Percentiles rank a stretch among this genome's conserved stretches.
These are phyloP conservation scores for Lentinula raphanica DNA, from an alignment of 768 basidiomycete species.

Conservation along the genomic window DNA sequence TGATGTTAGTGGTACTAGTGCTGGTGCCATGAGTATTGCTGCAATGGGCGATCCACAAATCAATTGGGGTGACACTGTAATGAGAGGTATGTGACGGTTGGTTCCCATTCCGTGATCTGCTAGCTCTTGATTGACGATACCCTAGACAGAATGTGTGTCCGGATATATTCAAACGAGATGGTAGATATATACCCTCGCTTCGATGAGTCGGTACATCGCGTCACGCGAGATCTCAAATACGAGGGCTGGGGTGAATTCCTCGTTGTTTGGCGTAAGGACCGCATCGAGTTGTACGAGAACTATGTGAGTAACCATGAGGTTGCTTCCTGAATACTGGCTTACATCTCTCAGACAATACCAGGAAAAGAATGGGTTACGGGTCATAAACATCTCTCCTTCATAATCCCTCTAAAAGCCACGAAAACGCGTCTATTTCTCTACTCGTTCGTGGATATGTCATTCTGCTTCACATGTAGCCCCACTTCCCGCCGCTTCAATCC, in stretches of 20 bases:
- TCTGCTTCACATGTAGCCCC: slow-evolving; percentile 67
- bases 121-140: slow-evolving; percentile 14
- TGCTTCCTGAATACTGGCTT: background rate
- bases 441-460: slow-evolving; percentile 81
- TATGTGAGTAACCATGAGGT: slow-evolving; percentile 49
- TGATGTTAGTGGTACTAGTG: slow-evolving; percentile 58
- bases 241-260: slow-evolving; percentile 80
- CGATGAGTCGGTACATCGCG: slow-evolving; percentile 65
- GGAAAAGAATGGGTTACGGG: slow-evolving; percentile 62
- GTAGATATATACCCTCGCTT: slow-evolving; percentile 47
- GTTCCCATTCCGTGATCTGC: slow-evolving; percentile 1
- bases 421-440: slow-evolving; percentile 77
- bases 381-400: slow-evolving; percentile 73
- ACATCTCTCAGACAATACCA: slow-evolving; percentile 44
- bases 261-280: slow-evolving; percentile 76
- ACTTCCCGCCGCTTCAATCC: slow-evolving; percentile 24
- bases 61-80: slow-evolving; percentile 50
- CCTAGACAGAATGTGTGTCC: slow-evolving; percentile 91
- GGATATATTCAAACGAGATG: slow-evolving; percentile 56
- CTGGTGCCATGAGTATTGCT: slow-evolving; percentile 43
- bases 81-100: slow-evolving; percentile 55
- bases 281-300: slow-evolving; percentile 80
- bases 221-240: slow-evolving; percentile 51
- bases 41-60: slow-evolving; percentile 17
- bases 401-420: slow-evolving; percentile 63